Evolutionary conservation across 257 asterid species (phyloP).

Genomic region (Scutellaria galericulata): DNA sequence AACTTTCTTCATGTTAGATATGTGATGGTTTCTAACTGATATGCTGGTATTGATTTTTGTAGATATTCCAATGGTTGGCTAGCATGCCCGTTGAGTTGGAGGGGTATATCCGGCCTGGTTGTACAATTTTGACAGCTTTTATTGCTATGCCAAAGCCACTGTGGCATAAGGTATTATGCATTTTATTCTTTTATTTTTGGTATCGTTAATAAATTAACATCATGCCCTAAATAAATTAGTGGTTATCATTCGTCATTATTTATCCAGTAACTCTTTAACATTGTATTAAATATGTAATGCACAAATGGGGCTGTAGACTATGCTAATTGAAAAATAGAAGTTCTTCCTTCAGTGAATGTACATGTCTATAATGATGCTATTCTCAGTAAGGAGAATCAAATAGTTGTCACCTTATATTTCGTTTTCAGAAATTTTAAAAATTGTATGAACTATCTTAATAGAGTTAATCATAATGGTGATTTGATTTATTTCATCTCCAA

Average conservation of each 20-base stretch:
- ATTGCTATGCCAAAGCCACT: conserved; percentile 71
- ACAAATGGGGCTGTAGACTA: background rate
- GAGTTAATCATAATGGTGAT: background rate
- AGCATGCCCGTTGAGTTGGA: conserved; percentile 97
- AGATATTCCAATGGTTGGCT: conserved; percentile 94
- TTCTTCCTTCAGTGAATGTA: background rate
- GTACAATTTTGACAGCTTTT: conserved; percentile 84
- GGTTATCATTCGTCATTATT: background rate
- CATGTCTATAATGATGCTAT: background rate
- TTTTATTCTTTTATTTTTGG: conserved; percentile 15
- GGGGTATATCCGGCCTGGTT: conserved; percentile 95
- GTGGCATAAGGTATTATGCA: conserved; percentile 72
- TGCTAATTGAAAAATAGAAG: background rate
- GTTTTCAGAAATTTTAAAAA: background rate
- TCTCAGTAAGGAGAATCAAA: background rate
- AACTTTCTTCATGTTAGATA: conserved; percentile 28
- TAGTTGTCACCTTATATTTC: conserved; percentile 9
- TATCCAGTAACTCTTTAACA: background rate
- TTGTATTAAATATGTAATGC: conserved; percentile 11
- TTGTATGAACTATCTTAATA: background rate
- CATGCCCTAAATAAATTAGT: background rate
- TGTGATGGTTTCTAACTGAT: conserved; percentile 38
- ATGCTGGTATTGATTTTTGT: conserved; percentile 32
- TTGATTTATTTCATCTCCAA: background rate
- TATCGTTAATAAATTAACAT: background rate